A percentile compares a stretch with the other conserved stretches of the same genome.
Conservation (phyloP, 768 basidiomycete species). For the Hygrophoropsis aurantiaca region DNA sequence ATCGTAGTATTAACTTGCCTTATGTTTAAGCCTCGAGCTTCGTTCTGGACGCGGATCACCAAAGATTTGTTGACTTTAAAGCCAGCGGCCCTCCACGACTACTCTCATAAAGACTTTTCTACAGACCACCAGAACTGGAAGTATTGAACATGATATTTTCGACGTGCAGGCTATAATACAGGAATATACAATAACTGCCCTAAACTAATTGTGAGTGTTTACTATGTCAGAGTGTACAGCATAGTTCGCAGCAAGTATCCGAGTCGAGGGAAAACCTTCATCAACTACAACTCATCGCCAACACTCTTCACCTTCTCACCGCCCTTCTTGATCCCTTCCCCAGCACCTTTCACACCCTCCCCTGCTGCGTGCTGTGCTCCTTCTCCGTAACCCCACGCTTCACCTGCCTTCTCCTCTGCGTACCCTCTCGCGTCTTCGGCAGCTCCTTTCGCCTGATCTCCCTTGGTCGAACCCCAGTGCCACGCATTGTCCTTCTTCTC, state of each 20-base stretch:
- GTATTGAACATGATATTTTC: no score
- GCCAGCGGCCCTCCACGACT: no score
- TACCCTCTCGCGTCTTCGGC: constrained; percentile 25
- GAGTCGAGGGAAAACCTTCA: constrained; percentile 16
- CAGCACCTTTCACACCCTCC: constrained; percentile 22
- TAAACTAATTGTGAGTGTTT: background rate
- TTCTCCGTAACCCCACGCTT: constrained; percentile 19
- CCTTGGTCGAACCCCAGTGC: constrained; percentile 22
- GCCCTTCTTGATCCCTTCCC: constrained; percentile 20
- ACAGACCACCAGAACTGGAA: no score
- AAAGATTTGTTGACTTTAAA: no score
- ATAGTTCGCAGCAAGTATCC: background rate
- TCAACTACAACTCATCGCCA: constrained; percentile 34
- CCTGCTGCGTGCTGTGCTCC: constrained; percentile 24
- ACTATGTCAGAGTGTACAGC: background rate
- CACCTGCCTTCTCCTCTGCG: constrained; percentile 22
- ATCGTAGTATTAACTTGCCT: no score
- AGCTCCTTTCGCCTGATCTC: constrained; percentile 23
- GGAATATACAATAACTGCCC: no score
- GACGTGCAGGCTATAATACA: no score
- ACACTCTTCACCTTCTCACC: constrained; percentile 24
- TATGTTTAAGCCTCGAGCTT: no score
- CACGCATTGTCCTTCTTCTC: constrained; percentile 4
- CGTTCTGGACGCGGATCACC: no score
- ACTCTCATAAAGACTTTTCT: no score